Percentiles rank a stretch among this genome's conserved stretches.
These are phyloP conservation scores for Botrytis squamosa DNA, from an alignment of 2,329 filamentous ascomycete species.

Conservation along the genomic window DNA sequence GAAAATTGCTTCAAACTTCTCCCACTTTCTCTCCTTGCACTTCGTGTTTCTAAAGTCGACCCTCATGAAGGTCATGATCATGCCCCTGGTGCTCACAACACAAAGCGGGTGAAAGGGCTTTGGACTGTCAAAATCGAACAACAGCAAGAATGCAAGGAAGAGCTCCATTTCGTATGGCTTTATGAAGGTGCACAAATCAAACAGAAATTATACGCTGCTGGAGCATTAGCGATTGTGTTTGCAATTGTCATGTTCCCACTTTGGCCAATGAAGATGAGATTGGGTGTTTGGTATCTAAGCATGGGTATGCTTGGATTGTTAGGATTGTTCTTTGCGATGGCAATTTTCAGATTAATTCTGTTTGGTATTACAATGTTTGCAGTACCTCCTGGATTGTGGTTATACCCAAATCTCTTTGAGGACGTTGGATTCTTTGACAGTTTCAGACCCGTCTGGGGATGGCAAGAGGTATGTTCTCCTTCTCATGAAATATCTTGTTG, in stretches of 20 bases:
- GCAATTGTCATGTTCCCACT: constrained; percentile 91
- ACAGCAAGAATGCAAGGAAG: constrained; percentile 84
- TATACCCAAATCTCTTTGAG: constrained; percentile 97
- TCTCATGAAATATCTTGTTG: not conserved
- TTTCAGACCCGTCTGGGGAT: constrained; percentile 94
- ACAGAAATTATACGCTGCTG: constrained; percentile 84
- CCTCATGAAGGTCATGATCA: constrained; percentile 74
- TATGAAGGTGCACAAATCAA: constrained; percentile 94
- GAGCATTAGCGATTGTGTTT: constrained; percentile 81
- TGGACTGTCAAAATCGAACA: constrained; percentile 97
- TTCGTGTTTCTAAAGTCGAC: constrained; percentile 83
- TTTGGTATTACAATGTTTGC: constrained; percentile 91
- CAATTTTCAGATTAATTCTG: constrained; percentile 86
- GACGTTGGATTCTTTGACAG: constrained; percentile 98
- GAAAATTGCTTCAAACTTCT: constrained; percentile 95
- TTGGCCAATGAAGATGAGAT: constrained; percentile 87
- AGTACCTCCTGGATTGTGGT: constrained; percentile 85
- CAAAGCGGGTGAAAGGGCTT: constrained; percentile 89
- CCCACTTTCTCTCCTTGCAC: constrained; percentile 87
- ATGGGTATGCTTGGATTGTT: constrained; percentile 90
- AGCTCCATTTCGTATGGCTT: constrained; percentile 95
- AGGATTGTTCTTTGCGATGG: constrained; percentile 94
- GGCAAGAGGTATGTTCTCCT: constrained; percentile 76
- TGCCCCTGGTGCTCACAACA: constrained; percentile 60
- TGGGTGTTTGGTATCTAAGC: constrained; percentile 95